These are phyloP conservation scores for Cutaneotrichosporon sp. DNA, from an alignment of 1,284 basidiomycete genomes.

Conservation along the genomic window DNA sequence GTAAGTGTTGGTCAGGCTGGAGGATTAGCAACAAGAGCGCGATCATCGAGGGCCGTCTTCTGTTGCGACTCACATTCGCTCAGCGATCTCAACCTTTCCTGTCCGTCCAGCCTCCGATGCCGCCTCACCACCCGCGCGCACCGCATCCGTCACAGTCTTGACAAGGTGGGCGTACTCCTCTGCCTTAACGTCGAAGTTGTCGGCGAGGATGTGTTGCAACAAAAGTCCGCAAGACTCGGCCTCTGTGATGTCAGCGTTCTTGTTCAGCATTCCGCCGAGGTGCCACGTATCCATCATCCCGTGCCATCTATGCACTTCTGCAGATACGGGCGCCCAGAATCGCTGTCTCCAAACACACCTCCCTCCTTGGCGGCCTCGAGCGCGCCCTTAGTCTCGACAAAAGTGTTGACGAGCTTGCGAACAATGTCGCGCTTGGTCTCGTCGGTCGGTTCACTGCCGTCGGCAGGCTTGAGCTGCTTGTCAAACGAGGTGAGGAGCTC, in stretches of 20 bases:
- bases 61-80: slow-evolving; percentile 37
- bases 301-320: no score
- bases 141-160: slow-evolving; percentile 35
- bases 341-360: no score
- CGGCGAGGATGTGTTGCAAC: slow-evolving; percentile 37
- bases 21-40: background rate
- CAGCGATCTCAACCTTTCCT: slow-evolving; percentile 38
- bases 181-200: slow-evolving; percentile 29
- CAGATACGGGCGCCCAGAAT: no score
- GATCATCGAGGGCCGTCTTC: background rate
- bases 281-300: no score
- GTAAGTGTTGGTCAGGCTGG: slow-evolving; percentile 79
- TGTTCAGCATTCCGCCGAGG: no score
- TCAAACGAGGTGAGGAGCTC: slow-evolving; percentile 64
- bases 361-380: slow-evolving; percentile 41
- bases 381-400: slow-evolving; percentile 39
- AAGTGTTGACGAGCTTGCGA: slow-evolving; percentile 33
- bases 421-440: slow-evolving; percentile 48
- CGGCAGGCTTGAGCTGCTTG: slow-evolving; percentile 55
- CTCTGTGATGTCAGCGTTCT: slow-evolving; percentile 25
- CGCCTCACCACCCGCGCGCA: slow-evolving; percentile 38
- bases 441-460: slow-evolving; percentile 48
- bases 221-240: slow-evolving; percentile 42
- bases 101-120: slow-evolving; percentile 28
- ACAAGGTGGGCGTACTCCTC: slow-evolving; percentile 32